Base-by-base conservation (phyloP, 2,329 filamentous ascomycete species). In the Lecanicillium sp. region DNA sequence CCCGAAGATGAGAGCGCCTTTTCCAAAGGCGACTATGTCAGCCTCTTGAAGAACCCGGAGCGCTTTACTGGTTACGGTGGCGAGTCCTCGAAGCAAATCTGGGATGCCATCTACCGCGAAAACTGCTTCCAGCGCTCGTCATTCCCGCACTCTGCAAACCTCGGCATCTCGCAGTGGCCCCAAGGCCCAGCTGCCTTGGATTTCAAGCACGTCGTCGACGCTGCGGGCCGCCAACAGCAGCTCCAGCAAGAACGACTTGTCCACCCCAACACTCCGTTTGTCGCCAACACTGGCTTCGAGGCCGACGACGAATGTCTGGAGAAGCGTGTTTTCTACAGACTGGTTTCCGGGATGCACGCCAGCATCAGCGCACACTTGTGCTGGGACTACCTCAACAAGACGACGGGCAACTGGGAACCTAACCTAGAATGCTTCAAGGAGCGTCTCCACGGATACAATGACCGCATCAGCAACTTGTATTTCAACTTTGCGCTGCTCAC, bases 401-500 rank as follows among this genome's bases (percentile, higher is more conserved):
- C 84, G 2, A 95, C 90, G 0, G 92, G 92, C 42, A 67, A 87
- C 61, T 98, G 92, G 92, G 78, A 82, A 35, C 89, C 88, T 17
- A 98, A 98, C 53, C 60, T 94, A 38, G 70, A 80, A 46, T 98
- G 92, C 70, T 98, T 95, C 71, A 79, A 85, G 55, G 68, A 80
- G 25, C 80, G 92, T n/a, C 74, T 98, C 13, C 85, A 95, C 60
- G 70, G 73, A 16, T 78, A 85, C 57, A 87, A 90, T 0, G 92
- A 98, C 50, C 84, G 90, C 44, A 85, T 98, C 54, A 92, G 89
- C 49, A 98, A 98, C 61, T 73, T 98, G 35, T 98, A 98, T 68
- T 98, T 98, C 70, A 96, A 98, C 74, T 98, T 95, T 56, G 92
- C 92, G 1, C 74, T 98, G n/a, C 73, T 98, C 29, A 83, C 90